Conservation (phyloP, 2,329 filamentous ascomycete genomes). For the Colletotrichum chlorophyti region DNA sequence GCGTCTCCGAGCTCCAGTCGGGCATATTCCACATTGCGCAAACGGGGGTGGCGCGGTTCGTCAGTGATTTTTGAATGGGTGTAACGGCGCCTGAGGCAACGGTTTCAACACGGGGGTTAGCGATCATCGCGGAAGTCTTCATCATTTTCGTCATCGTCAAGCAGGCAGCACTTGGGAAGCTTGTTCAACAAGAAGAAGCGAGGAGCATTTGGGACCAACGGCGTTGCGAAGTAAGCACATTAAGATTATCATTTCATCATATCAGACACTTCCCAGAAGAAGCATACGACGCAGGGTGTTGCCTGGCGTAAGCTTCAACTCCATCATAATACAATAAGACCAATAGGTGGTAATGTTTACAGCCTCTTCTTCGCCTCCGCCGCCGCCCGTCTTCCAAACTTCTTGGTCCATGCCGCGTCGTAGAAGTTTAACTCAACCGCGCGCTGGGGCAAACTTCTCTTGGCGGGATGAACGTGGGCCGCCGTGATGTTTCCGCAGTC, state of each 20-base stretch:
- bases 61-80: too few relatives aligned
- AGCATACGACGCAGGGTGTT: too few relatives aligned
- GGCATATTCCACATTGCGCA: too few relatives aligned
- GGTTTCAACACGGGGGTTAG: too few relatives aligned
- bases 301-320: not conserved
- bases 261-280: not conserved
- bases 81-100: too few relatives aligned
- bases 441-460: conserved; percentile 37
- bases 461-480: conserved; percentile 41
- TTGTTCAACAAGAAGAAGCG: not conserved
- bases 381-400: conserved; percentile 42
- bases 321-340: not conserved
- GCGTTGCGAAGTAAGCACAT: not conserved
- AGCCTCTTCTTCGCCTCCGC: conserved; percentile 3
- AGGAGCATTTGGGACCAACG: not conserved
- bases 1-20: not conserved
- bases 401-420: conserved; percentile 57
- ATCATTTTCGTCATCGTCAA: too few relatives aligned
- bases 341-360: not conserved
- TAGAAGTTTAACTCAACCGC: conserved; percentile 55
- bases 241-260: not conserved
- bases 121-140: too few relatives aligned
- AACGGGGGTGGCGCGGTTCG: too few relatives aligned
- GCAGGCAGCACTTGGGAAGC: not conserved
- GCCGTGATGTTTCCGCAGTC: conserved; percentile 60